Percentiles rank a stretch among this genome's conserved stretches.
Conservation (phyloP, 2,329 filamentous ascomycete species). For the Arthrobotrys conoides region DNA sequence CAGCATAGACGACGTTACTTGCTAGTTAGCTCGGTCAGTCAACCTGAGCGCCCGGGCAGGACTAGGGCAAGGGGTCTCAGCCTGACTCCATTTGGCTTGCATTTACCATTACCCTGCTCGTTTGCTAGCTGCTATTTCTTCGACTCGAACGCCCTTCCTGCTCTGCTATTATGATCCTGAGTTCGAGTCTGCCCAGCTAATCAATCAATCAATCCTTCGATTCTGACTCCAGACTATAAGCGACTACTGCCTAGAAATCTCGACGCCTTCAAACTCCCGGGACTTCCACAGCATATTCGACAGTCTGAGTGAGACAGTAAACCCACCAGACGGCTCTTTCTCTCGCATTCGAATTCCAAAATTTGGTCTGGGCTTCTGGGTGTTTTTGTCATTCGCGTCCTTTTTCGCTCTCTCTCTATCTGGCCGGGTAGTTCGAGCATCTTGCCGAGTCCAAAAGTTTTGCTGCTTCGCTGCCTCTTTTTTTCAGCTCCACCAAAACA, state of each 20-base stretch:
- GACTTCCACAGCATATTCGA: conserved; percentile 15
- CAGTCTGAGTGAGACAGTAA: conserved; percentile 51
- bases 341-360: conserved; percentile 35
- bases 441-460: conserved; percentile 54
- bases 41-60: conserved; percentile 34
- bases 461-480: conserved; percentile 43
- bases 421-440: conserved; percentile 26
- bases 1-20: conserved; percentile 59
- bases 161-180: conserved; percentile 26
- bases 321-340: conserved; percentile 27
- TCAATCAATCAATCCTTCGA: conserved; percentile 54
- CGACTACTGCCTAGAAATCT: conserved; percentile 49
- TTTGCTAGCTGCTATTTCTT: conserved; percentile 39
- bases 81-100: conserved; percentile 50
- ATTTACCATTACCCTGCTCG: conserved; percentile 55
- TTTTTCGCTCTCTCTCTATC: conserved; percentile 20
- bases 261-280: conserved; percentile 31
- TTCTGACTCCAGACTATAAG: conserved; percentile 42
- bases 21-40: conserved; percentile 45
- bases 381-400: conserved; percentile 44
- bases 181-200: conserved; percentile 37
- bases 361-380: conserved; percentile 9
- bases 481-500: conserved; percentile 59
- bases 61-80: conserved; percentile 41
- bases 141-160: conserved; percentile 26